phyloP scores from a whole-genome alignment of 148 eudicot species.

The Vaccinium darrowii region DNA sequence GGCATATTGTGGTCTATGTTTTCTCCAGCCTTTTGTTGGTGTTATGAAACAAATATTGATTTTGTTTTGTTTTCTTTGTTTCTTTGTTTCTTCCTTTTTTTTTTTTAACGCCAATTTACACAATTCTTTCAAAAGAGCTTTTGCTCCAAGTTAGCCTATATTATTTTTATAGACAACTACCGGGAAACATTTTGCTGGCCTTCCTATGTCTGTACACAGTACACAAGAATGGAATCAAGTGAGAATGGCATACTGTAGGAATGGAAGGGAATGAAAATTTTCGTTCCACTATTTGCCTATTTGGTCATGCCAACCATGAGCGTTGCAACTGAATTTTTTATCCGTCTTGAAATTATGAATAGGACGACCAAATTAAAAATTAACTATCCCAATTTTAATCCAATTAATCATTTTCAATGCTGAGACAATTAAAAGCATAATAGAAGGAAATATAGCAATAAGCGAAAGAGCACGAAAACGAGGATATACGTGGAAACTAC shows the following conservation, averaged over 20 bases:
- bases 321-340: background rate
- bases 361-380: no score
- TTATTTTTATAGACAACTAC: background rate
- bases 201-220: no score
- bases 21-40: conserved; percentile 6
- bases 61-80: background rate
- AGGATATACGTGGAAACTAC: no score
- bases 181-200: background rate
- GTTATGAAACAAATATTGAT: background rate
- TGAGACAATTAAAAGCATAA: no score
- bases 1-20: conserved; percentile 3
- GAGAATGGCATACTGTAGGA: background rate
- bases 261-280: background rate
- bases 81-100: no score
- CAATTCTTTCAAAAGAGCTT: background rate
- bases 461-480: no score
- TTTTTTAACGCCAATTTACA: conserved; percentile 15
- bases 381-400: no score
- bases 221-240: background rate
- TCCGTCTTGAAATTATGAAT: background rate
- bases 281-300: background rate
- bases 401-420: no score
- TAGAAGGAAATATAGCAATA: no score
- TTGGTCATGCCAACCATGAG: background rate
- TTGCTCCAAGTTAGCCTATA: background rate